A percentile compares a stretch with the other conserved stretches of the same genome.
Conservation (phyloP, 495 filamentous ascomycete genomes). For the Aspergillus steynii region DNA sequence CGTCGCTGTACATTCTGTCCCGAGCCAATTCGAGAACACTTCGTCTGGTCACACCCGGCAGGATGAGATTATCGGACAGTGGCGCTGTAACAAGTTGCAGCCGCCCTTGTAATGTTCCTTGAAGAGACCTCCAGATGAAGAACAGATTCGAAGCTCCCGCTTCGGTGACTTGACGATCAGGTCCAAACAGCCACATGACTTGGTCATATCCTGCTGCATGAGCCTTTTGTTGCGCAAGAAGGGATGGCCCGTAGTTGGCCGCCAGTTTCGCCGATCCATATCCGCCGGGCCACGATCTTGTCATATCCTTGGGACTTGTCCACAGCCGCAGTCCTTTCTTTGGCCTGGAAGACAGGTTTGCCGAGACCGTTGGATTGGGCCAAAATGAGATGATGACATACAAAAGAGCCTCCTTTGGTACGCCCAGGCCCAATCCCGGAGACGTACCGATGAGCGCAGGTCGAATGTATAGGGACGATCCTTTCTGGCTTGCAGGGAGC, state of each 20-base stretch:
- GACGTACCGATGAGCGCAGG: not conserved
- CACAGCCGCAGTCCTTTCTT: not conserved
- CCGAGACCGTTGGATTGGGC: not conserved
- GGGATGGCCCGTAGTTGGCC: constrained; percentile 6
- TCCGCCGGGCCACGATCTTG: constrained; percentile 4
- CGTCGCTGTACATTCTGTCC: not conserved
- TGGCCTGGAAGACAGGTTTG: not conserved
- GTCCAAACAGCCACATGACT: constrained; percentile 7
- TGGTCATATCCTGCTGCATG: constrained; percentile 1
- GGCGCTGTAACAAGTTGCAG: constrained; percentile 4
- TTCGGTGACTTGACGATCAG: constrained; percentile 3
- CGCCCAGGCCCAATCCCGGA: not conserved
- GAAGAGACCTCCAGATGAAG: constrained; percentile 2
- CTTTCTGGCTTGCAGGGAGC: not conserved
- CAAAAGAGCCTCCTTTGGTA: constrained; percentile 1
- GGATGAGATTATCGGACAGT: not conserved
- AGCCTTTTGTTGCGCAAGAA: constrained; percentile 1
- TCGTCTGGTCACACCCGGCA: constrained; percentile 5
- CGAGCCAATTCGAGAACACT: constrained; percentile 9
- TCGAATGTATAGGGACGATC: constrained; percentile 5
- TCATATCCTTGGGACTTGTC: constrained; percentile 4
- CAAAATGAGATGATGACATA: constrained; percentile 3
- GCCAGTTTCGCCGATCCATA: constrained; percentile 2
- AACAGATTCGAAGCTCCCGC: constrained; percentile 6
- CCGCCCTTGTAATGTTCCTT: constrained; percentile 1